A percentile compares a stretch with the other conserved stretches of the same genome.
These are phyloP conservation scores for Chaetomium olivaceum DNA, from an alignment of 2,329 filamentous ascomycete genomes.

Conservation along the genomic window DNA sequence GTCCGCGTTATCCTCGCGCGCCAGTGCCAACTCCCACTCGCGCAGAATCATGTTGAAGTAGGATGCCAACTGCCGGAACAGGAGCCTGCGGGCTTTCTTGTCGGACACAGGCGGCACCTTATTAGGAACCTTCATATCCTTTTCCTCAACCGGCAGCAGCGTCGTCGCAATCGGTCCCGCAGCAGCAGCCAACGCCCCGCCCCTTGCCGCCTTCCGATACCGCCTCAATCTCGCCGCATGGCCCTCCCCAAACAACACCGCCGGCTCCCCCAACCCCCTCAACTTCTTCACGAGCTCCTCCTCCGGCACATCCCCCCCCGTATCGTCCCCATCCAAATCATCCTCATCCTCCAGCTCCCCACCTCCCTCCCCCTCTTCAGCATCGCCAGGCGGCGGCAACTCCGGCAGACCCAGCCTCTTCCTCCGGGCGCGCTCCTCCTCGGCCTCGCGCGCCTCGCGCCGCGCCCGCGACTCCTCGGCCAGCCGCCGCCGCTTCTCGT, in stretches of 20 bases:
- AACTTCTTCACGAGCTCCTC: conserved; percentile 69
- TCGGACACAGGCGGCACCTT: conserved; percentile 62
- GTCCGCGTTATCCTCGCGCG: conserved; percentile 60
- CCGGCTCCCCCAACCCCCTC: conserved; percentile 71
- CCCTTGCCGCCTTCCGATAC: conserved; percentile 56
- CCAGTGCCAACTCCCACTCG: conserved; percentile 81
- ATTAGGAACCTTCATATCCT: conserved; percentile 80
- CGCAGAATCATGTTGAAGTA: conserved; percentile 96
- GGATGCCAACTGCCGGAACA: conserved; percentile 85
- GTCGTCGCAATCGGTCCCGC: conserved; percentile 82
- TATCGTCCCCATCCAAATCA: conserved; percentile 49
- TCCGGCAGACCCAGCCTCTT: conserved; percentile 81
- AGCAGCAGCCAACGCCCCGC: conserved; percentile 61
- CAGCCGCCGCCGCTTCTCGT: conserved; percentile 78
- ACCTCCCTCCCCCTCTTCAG: conserved; percentile 44
- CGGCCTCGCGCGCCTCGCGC: conserved; percentile 71
- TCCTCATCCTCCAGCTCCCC: conserved; percentile 40
- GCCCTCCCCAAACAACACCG: conserved; percentile 76
- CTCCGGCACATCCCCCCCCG: conserved; percentile 58
- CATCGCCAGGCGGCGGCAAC: conserved; percentile 49
- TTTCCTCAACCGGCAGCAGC: conserved; percentile 75
- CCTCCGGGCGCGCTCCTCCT: conserved; percentile 70
- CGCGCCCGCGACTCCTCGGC: conserved; percentile 75
- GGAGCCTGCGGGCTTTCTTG: conserved; percentile 63
- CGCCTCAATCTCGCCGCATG: conserved; percentile 69